Percentiles rank a stretch among this genome's conserved stretches.
These are phyloP conservation scores for Verticillium alfalfae DNA, from an alignment of 2,329 filamentous ascomycete species.

Conservation along the genomic window DNA sequence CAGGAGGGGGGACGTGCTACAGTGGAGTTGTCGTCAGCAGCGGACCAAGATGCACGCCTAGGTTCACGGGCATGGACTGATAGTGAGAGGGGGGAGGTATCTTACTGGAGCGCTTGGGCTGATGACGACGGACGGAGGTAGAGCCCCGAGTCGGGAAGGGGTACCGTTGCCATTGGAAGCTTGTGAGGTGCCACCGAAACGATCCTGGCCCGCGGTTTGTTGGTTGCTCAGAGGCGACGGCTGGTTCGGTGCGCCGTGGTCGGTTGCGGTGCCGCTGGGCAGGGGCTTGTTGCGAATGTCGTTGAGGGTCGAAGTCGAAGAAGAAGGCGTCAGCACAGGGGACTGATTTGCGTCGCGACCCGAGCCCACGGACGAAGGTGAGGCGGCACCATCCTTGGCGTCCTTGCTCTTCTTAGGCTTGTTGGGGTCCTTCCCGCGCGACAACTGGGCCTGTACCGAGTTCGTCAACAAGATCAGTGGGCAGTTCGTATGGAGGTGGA, in stretches of 20 bases:
- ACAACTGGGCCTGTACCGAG: slow-evolving; percentile 69
- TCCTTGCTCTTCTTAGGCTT: slow-evolving; percentile 80
- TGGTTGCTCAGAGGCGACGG: slow-evolving; percentile 29
- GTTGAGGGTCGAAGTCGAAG: slow-evolving; percentile 80
- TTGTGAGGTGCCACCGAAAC: slow-evolving; percentile 32
- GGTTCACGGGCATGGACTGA: no score
- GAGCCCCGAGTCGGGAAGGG: slow-evolving; percentile 55
- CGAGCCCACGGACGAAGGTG: slow-evolving; percentile 56
- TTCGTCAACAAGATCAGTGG: slow-evolving; percentile 33
- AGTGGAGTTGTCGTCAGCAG: neutral
- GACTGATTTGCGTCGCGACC: slow-evolving; percentile 55
- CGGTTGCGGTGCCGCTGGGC: slow-evolving; percentile 46
- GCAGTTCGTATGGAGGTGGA: slow-evolving; percentile 7
- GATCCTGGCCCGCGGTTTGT: slow-evolving; percentile 30
- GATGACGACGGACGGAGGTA: slow-evolving; percentile 86
- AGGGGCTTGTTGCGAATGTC: slow-evolving; percentile 80
- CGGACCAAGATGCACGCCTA: neutral
- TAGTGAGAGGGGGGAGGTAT: slow-evolving; percentile 24
- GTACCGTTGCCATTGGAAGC: slow-evolving; percentile 45
- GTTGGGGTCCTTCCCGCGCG: slow-evolving; percentile 78
- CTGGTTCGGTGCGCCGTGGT: slow-evolving; percentile 34
- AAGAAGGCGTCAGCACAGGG: slow-evolving; percentile 71
- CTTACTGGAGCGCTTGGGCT: slow-evolving; percentile 85
- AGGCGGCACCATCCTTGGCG: slow-evolving; percentile 70
- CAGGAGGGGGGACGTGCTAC: slow-evolving; percentile 86